Percentiles rank a stretch among this genome's conserved stretches.
phyloP scores from a whole-genome alignment of 306 rosid species.

The Rubus parviflorus region DNA sequence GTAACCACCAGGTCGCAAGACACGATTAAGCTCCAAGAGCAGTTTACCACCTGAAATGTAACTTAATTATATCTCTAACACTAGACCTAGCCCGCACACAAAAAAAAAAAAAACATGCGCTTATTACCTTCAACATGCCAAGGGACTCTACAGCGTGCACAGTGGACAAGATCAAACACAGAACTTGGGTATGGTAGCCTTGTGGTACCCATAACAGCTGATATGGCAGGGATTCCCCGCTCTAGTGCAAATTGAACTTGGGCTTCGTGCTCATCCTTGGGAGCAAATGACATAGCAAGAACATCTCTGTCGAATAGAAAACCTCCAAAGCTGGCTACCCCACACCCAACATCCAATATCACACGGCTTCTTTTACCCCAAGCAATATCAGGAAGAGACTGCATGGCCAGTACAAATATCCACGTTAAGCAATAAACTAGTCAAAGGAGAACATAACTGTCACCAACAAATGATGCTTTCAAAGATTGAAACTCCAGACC shows the following conservation, averaged over 20 bases:
- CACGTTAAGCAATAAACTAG: slow-evolving; percentile 10
- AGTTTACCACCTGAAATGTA: slow-evolving; percentile 67
- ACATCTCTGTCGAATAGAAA: slow-evolving; percentile 75
- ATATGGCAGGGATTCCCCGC: slow-evolving; percentile 84
- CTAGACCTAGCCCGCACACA: background rate
- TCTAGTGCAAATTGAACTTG: slow-evolving; percentile 91
- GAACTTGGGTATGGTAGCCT: slow-evolving; percentile 73
- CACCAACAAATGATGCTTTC: background rate
- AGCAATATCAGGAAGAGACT: slow-evolving; percentile 67
- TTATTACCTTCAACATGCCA: slow-evolving; percentile 84
- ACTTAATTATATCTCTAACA: slow-evolving; percentile 20
- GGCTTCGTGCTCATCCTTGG: slow-evolving; percentile 91
- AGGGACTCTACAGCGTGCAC: slow-evolving; percentile 97
- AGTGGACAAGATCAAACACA: slow-evolving; percentile 81
- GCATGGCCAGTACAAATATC: slow-evolving; percentile 26
- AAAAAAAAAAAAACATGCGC: background rate
- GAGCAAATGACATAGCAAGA: slow-evolving; percentile 84
- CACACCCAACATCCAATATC: slow-evolving; percentile 83
- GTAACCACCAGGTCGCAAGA: slow-evolving; percentile 86
- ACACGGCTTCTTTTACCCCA: slow-evolving; percentile 94
- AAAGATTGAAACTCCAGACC: background rate
- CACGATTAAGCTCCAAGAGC: slow-evolving; percentile 79
- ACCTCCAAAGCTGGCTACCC: slow-evolving; percentile 94
- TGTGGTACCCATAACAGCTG: slow-evolving; percentile 78
- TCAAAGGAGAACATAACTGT: background rate